Base-by-base conservation (phyloP, 257 asterid genomes). In the Fraxinus anomala region DNA sequence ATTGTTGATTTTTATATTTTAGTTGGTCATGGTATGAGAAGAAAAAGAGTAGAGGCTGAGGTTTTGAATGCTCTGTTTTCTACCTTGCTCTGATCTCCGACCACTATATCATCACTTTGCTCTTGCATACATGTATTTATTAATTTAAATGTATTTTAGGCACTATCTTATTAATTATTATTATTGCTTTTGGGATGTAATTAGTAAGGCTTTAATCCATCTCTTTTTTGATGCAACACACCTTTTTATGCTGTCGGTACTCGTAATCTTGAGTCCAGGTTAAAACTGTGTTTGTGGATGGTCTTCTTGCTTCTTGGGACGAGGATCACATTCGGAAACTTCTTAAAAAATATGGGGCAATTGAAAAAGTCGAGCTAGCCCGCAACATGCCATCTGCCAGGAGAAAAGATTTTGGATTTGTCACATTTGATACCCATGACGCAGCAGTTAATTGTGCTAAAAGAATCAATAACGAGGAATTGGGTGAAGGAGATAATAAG, bases 321-420 rank as follows among this genome's bases (percentile, higher is more conserved):
- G 99, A 92, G 90, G 96, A 88, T 73, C 84, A 80, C 71, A 92
- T 95, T 3, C 87, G 86, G 80, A 88, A 84, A 54, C 92, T 92
- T 76, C 91, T 95, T 19, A 90, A 84, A 80, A 49, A 79, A 47
- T 95, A 89, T 85, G 97, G 99, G 24, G 83, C 85, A 74, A 83
- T 95, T 77, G 97, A 92, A 86, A 93, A 92, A 63, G 87, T 93
- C 84, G 97, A 93, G 89, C 97, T 96, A 80, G 98, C 98, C 44
- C 92, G 97, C 40, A 92, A 96, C 80, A 96, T 96, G 99, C 97
- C 99, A 73, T 89, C 99, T 9, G 99, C 99, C 63, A 91, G 92
- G 91, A 89, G 99, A 85, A 96, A 89, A 85, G 99, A 96, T 85
- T 96, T 96, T 76, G 99, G 99, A 76, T 96, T 96, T 72, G 98